Conservation (phyloP, 2,329 filamentous ascomycete species). For the Talaromyces atroroseus region DNA sequence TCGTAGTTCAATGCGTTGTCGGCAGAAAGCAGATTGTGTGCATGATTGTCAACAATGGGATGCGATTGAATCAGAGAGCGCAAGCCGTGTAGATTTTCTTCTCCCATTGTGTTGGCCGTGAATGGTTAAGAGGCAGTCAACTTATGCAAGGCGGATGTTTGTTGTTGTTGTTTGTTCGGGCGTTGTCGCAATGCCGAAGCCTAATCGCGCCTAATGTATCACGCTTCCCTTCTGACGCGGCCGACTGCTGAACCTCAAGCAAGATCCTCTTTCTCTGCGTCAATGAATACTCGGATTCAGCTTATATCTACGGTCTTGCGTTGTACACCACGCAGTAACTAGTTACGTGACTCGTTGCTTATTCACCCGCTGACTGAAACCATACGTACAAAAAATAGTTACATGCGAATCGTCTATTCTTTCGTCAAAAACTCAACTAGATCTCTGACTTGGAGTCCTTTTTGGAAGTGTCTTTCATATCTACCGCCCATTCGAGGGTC, state of each 20-base stretch:
- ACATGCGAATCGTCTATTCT: not conserved
- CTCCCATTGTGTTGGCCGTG: not conserved
- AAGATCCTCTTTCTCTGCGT: not conserved
- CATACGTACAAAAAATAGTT: not conserved
- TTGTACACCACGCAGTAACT: not conserved
- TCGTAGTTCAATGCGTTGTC: conserved; percentile 28
- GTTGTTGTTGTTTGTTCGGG: not conserved
- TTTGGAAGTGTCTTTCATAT: conserved; percentile 9
- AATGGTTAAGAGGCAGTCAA: not conserved
- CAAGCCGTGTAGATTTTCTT: conserved; percentile 23
- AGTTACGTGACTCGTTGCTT: not conserved
- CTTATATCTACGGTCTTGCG: not conserved
- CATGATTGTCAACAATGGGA: conserved; percentile 46
- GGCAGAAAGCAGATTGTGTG: conserved; percentile 39
- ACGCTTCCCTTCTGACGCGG: not conserved
- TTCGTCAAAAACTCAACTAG: not conserved
- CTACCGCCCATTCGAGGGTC: conserved; percentile 20
- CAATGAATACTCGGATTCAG: not conserved
- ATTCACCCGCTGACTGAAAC: not conserved
- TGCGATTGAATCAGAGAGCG: conserved; percentile 33
- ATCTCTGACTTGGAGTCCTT: not conserved
- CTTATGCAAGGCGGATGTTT: no score
- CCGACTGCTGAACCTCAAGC: not conserved
- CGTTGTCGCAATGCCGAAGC: not conserved
- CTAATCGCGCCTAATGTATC: not conserved